phyloP scores from a whole-genome alignment of 805 yeast species.

The Schizosaccharomyces japonicus region DNA sequence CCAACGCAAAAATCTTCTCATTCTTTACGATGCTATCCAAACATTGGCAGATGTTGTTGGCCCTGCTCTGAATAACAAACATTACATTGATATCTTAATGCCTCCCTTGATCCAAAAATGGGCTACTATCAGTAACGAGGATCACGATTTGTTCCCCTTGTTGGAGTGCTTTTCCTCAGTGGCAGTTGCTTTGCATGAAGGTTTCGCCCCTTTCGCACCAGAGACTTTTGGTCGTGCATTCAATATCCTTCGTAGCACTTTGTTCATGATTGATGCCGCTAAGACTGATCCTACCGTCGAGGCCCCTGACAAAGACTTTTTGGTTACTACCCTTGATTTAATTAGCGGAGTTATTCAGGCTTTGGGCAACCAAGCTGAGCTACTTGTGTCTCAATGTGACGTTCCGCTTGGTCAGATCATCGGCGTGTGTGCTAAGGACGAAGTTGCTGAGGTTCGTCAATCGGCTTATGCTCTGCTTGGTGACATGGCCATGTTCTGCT shows the following conservation, averaged over 20 bases:
- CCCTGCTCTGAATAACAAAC: conserved; percentile 29
- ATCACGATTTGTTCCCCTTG: conserved; percentile 71
- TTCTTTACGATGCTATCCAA: conserved; percentile 74
- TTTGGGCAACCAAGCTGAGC: conserved; percentile 25
- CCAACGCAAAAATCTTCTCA: conserved; percentile 57
- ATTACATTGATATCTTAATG: conserved; percentile 35
- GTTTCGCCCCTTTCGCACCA: conserved; percentile 70
- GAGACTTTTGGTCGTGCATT: conserved; percentile 64
- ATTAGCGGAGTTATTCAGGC: conserved; percentile 89
- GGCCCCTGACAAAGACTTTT: conserved; percentile 70
- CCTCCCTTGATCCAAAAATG: conserved; percentile 71
- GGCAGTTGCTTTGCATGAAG: conserved; percentile 64
- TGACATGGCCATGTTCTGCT: conserved; percentile 49
- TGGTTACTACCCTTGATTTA: conserved; percentile 69
- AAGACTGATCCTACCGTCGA: conserved; percentile 33
- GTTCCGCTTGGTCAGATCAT: conserved; percentile 34
- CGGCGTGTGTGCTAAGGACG: conserved; percentile 48
- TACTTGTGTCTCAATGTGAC: conserved; percentile 7
- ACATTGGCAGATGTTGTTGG: conserved; percentile 65
- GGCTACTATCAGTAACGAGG: conserved; percentile 52
- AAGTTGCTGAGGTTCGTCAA: conserved; percentile 73
- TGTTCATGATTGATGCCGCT: conserved; percentile 40
- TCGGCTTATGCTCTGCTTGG: conserved; percentile 76
- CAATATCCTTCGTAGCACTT: conserved; percentile 40
- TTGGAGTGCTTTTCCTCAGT: conserved; percentile 80